Conservation (phyloP, 1,284 basidiomycete species). For the Cryptococcus neoformans region DNA sequence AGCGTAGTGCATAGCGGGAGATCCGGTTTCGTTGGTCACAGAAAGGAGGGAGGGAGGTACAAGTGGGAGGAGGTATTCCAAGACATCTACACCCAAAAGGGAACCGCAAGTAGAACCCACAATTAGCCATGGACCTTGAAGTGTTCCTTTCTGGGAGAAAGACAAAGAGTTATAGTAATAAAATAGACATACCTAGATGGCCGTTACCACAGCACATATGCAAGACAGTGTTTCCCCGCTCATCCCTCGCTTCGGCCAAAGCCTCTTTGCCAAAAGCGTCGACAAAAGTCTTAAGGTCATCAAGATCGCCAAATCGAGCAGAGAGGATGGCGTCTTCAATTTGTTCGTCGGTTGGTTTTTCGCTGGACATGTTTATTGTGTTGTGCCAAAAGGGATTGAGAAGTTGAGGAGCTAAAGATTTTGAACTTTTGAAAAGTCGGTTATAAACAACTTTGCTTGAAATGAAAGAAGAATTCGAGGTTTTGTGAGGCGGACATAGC, state of each 20-base stretch:
- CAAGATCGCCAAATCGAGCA: slow-evolving; percentile 78
- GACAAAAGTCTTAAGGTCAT: slow-evolving; percentile 67
- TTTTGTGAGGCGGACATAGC: slow-evolving; percentile 1
- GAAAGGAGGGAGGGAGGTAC: slow-evolving; percentile 60
- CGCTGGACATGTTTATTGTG: slow-evolving; percentile 4
- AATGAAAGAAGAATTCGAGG: slow-evolving; percentile 5
- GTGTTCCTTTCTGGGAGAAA: neutral
- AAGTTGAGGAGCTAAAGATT: slow-evolving; percentile 5
- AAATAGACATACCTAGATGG: slow-evolving; percentile 63
- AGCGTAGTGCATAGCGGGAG: slow-evolving; percentile 85
- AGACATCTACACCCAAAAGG: slow-evolving; percentile 57
- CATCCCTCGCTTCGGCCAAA: slow-evolving; percentile 62
- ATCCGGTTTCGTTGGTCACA: slow-evolving; percentile 63
- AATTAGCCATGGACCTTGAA: neutral
- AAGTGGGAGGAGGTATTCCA: slow-evolving; percentile 65
- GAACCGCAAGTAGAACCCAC: too few species aligned
- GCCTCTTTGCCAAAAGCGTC: slow-evolving; percentile 58
- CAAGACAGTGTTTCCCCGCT: slow-evolving; percentile 69
- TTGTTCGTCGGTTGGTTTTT: slow-evolving; percentile 56
- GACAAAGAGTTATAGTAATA: neutral
- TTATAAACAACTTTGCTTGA: neutral
- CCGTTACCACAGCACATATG: slow-evolving; percentile 87
- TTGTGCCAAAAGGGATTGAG: neutral
- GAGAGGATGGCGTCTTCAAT: slow-evolving; percentile 73
- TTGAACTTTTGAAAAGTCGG: slow-evolving; percentile 2